Conservation (phyloP, 495 filamentous ascomycete species). For the Collariella sp. region DNA sequence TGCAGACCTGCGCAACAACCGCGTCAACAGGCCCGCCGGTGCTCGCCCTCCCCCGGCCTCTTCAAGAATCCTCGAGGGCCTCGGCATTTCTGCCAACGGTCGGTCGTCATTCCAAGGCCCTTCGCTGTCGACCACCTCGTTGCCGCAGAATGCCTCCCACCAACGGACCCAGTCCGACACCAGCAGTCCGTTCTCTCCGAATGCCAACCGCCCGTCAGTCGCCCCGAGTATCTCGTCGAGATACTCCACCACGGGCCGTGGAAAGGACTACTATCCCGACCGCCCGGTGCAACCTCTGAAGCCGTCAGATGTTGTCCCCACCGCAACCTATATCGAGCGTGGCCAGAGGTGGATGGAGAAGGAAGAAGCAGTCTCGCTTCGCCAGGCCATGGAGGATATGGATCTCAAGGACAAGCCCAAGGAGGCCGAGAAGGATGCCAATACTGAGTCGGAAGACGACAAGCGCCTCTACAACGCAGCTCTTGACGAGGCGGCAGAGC, state of each 20-base stretch:
- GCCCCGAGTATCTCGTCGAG: constrained; percentile 35
- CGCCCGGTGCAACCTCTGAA: constrained; percentile 32
- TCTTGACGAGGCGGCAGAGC: constrained; percentile 75
- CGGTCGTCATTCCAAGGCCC: constrained; percentile 30
- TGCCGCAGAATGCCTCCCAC: constrained; percentile 19
- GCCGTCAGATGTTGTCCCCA: constrained; percentile 46
- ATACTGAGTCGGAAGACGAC: constrained; percentile 48
- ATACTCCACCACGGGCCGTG: constrained; percentile 30
- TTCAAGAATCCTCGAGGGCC: constrained; percentile 22
- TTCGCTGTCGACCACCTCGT: constrained; percentile 35
- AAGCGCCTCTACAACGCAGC: constrained; percentile 62
- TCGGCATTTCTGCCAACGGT: constrained; percentile 19
- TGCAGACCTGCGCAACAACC: constrained; percentile 69
- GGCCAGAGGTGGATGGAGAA: constrained; percentile 78
- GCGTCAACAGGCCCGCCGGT: constrained; percentile 65
- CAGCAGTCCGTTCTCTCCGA: background rate
- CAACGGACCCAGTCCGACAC: constrained; percentile 30
- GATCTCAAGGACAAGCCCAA: constrained; percentile 28
- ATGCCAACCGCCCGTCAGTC: constrained; percentile 27
- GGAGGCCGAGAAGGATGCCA: constrained; percentile 15
- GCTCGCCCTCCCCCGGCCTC: constrained; percentile 63
- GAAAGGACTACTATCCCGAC: constrained; percentile 40
- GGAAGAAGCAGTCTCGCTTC: constrained; percentile 68
- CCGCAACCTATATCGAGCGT: constrained; percentile 65
- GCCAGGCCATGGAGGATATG: constrained; percentile 74